Conservation (phyloP, 768 basidiomycete genomes). For the Boletus barrowsii region DNA sequence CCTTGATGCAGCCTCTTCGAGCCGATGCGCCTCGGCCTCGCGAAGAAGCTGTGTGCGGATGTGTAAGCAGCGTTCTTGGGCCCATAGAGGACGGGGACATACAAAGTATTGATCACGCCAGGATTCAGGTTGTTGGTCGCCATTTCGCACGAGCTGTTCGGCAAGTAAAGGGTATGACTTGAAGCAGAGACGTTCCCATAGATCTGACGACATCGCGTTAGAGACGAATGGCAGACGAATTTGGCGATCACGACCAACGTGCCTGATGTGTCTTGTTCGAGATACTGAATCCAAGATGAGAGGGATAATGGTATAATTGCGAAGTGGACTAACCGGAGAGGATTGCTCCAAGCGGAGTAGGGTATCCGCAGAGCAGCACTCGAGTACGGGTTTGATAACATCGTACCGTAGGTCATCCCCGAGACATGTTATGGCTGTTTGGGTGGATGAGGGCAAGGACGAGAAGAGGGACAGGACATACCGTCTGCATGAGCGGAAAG, state of each 20-base stretch:
- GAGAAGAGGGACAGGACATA: conserved; percentile 31
- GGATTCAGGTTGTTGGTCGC: conserved; percentile 48
- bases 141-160: conserved; percentile 43
- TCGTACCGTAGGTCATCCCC: conserved; percentile 59
- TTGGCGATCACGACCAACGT: conserved; percentile 12
- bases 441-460: conserved; percentile 4
- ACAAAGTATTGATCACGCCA: conserved; percentile 75
- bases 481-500: conserved; percentile 60
- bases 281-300: conserved; percentile 39
- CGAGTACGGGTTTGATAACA: conserved; percentile 70
- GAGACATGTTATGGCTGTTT: conserved; percentile 59
- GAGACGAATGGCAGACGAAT: background rate
- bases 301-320: conserved; percentile 1
- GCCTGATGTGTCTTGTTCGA: conserved; percentile 57
- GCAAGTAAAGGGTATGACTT: conserved; percentile 54
- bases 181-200: conserved; percentile 67
- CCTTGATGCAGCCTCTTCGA: conserved; percentile 60
- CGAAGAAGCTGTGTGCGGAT: conserved; percentile 45
- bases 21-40: conserved; percentile 56
- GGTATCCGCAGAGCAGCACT: conserved; percentile 68
- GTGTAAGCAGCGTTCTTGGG: background rate
- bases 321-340: conserved; percentile 55
- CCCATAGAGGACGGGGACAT: conserved; percentile 20
- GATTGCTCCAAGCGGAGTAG: conserved; percentile 64
- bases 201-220: conserved; percentile 39